These are phyloP conservation scores for Ammopiptanthus mongolicus DNA, from an alignment of 306 rosid species.

Conservation along the genomic window DNA sequence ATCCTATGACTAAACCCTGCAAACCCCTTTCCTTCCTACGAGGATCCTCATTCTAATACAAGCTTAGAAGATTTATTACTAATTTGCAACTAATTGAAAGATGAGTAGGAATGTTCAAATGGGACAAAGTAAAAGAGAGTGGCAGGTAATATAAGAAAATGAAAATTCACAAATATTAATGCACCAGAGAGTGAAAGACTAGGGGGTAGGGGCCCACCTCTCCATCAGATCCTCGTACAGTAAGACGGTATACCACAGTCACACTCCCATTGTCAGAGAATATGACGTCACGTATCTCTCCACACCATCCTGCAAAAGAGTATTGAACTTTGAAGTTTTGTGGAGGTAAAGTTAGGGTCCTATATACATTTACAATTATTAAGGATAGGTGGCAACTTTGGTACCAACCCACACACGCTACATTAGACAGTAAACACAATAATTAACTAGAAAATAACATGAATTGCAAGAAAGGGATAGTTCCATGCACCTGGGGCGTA, in stretches of 20 bases:
- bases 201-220: slow-evolving; percentile 52
- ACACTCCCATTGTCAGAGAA: slow-evolving; percentile 88
- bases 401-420: too few species aligned
- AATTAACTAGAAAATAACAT: slow-evolving; percentile 3
- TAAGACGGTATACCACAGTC: slow-evolving; percentile 90
- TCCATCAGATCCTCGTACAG: slow-evolving; percentile 94
- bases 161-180: neutral
- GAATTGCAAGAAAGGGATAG: too few species aligned
- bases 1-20: neutral
- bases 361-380: neutral
- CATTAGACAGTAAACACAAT: neutral
- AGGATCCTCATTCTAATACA: neutral
- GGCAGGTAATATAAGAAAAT: neutral
- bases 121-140: neutral
- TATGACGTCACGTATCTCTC: slow-evolving; percentile 95
- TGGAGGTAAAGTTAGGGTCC: neutral
- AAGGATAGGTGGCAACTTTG: neutral
- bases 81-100: neutral
- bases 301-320: slow-evolving; percentile 85
- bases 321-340: too few species aligned
- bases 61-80: neutral
- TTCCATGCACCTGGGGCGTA: slow-evolving; percentile 98
- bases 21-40: neutral
- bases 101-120: neutral
- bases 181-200: neutral